phyloP scores from a whole-genome alignment of 2,329 filamentous ascomycete species.

The Cercospora nicotianae region DNA sequence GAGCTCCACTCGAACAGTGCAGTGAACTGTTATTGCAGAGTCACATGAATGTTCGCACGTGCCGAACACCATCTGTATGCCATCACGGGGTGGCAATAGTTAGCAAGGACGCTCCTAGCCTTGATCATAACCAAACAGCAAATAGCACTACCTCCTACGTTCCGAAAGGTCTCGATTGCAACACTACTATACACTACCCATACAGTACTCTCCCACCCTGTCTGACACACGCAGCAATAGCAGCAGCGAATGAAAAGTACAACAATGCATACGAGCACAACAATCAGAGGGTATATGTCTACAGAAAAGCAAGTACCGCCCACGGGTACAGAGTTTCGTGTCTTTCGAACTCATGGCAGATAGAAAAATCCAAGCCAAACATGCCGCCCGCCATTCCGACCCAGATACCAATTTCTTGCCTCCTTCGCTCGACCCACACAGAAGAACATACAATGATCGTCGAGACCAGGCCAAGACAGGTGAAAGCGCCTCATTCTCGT shows the following conservation, averaged over 20 bases:
- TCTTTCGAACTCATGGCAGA: constrained; percentile 5
- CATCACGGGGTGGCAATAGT: background rate
- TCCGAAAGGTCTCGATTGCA: background rate
- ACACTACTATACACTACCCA: background rate
- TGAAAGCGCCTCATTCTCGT: background rate
- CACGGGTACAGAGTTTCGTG: constrained; percentile 1
- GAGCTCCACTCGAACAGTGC: background rate
- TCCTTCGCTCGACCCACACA: background rate
- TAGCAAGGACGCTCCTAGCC: background rate
- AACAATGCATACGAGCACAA: constrained; percentile 5
- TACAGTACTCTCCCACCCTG: background rate
- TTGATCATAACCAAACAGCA: background rate
- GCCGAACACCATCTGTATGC: background rate
- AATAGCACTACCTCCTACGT: background rate
- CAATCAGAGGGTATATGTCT: constrained; percentile 10
- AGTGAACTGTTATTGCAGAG: background rate
- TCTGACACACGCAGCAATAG: background rate
- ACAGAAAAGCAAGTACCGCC: constrained; percentile 2
- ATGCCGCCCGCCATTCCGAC: background rate
- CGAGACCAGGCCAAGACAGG: background rate
- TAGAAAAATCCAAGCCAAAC: background rate
- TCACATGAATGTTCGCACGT: background rate
- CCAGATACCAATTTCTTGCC: background rate
- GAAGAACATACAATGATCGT: background rate
- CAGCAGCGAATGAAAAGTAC: background rate